These are phyloP conservation scores for Hanseniaspora lachancei DNA, from an alignment of 805 yeast species.

Conservation along the genomic window DNA sequence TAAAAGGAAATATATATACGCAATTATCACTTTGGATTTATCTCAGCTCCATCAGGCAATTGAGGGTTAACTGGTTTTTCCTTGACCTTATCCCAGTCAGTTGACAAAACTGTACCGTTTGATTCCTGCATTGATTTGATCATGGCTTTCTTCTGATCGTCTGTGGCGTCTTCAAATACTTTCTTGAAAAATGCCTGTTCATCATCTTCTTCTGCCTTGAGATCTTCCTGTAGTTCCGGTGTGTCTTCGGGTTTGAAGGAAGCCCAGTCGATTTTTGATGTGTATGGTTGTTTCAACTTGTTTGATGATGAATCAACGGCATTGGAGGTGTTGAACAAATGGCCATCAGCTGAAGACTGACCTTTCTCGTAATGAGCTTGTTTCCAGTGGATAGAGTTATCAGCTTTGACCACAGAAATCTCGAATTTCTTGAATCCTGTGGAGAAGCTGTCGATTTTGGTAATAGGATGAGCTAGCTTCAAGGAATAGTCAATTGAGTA, in stretches of 20 bases:
- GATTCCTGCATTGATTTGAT: slow-evolving; percentile 91
- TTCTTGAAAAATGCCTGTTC: slow-evolving; percentile 56
- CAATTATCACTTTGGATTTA: slow-evolving; percentile 35
- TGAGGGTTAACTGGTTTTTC: slow-evolving; percentile 47
- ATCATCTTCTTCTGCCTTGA: slow-evolving; percentile 18
- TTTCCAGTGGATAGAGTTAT: slow-evolving; percentile 38
- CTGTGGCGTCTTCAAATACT: slow-evolving; percentile 67
- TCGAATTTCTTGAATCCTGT: slow-evolving; percentile 62
- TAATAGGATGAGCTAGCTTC: slow-evolving; percentile 5
- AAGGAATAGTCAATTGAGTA: slow-evolving; percentile 30
- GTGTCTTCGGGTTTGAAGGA: slow-evolving; percentile 35
- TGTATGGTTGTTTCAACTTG: slow-evolving; percentile 40
- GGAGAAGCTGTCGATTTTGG: slow-evolving; percentile 25
- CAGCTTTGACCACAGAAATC: slow-evolving; percentile 40
- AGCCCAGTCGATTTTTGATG: slow-evolving; percentile 65
- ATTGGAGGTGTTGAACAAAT: slow-evolving; percentile 9
- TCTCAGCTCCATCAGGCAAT: slow-evolving; percentile 66
- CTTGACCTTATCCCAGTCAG: slow-evolving; percentile 84
- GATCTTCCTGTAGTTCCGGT: slow-evolving; percentile 25
- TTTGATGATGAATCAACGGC: slow-evolving; percentile 5
- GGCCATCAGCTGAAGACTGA: background rate
- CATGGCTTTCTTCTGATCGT: slow-evolving; percentile 85
- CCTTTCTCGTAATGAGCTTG: slow-evolving; percentile 26
- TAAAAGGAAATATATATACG: background rate
- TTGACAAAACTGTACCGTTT: slow-evolving; percentile 83